A percentile compares a stretch with the other conserved stretches of the same genome.
These are phyloP conservation scores for Eutypa lata DNA, from an alignment of 2,329 filamentous ascomycete species.

Conservation along the genomic window DNA sequence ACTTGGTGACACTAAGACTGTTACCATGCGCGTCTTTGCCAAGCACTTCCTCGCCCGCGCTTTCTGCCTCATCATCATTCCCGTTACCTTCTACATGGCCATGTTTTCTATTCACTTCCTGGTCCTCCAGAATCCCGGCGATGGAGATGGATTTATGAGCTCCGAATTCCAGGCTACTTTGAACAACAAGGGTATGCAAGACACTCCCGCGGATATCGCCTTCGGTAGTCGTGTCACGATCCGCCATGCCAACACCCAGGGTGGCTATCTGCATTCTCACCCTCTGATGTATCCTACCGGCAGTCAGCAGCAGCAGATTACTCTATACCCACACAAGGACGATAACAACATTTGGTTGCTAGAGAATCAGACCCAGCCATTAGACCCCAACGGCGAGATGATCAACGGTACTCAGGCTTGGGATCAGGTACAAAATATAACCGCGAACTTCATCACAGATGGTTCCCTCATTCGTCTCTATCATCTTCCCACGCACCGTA, in stretches of 20 bases:
- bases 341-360: constrained; percentile 94
- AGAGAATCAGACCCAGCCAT: constrained; percentile 93
- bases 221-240: constrained; percentile 83
- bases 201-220: constrained; percentile 87
- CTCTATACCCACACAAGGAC: constrained; percentile 97
- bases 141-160: constrained; percentile 99
- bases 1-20: constrained; percentile 82
- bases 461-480: constrained; percentile 80
- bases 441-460: constrained; percentile 65
- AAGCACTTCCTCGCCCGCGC: constrained; percentile 91
- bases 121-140: constrained; percentile 89
- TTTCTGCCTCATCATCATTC: constrained; percentile 90
- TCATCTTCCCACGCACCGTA: constrained; percentile 78
- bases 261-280: constrained; percentile 96
- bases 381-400: constrained; percentile 69
- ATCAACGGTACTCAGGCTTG: constrained; percentile 82
- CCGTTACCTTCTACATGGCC: constrained; percentile 84
- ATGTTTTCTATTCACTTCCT: constrained; percentile 98
- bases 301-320: constrained; percentile 98
- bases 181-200: constrained; percentile 94
- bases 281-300: constrained; percentile 95
- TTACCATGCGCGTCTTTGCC: constrained; percentile 80
- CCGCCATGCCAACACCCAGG: constrained; percentile 95
- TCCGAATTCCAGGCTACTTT: constrained; percentile 97
- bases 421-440: constrained; percentile 66